These are phyloP conservation scores for Sporothrix brasiliensis DNA, from an alignment of 2,329 filamentous ascomycete genomes.

Conservation along the genomic window DNA sequence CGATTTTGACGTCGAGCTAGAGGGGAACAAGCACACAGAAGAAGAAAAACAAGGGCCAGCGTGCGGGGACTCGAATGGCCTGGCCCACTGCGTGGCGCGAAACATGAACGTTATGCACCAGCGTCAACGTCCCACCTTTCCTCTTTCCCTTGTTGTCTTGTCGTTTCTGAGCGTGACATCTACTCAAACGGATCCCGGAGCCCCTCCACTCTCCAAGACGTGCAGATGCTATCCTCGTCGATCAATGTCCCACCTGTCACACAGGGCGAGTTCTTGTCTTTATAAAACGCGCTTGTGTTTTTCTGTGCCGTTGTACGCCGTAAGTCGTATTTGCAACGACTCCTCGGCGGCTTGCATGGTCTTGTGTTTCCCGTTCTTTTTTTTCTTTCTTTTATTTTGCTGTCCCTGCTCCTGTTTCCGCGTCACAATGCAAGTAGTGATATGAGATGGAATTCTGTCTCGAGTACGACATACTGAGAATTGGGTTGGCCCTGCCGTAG, in stretches of 20 bases:
- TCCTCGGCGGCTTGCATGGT: background rate
- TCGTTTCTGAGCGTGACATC: too few relatives aligned
- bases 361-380: background rate
- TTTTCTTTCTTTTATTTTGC: background rate
- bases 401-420: too few relatives aligned
- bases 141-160: too few relatives aligned
- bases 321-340: background rate
- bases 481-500: too few relatives aligned
- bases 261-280: background rate
- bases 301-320: background rate
- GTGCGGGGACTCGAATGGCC: conserved; percentile 4
- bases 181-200: background rate
- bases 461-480: too few relatives aligned
- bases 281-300: background rate
- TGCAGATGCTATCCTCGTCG: background rate
- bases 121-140: background rate
- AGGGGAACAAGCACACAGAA: too few relatives aligned
- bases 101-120: background rate
- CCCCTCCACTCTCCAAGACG: background rate
- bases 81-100: conserved; percentile 18
- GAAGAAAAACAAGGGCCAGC: background rate
- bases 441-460: too few relatives aligned
- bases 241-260: conserved; percentile 18
- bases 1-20: background rate
- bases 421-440: background rate